These are phyloP conservation scores for Leccinum fibrillosum DNA, from an alignment of 768 basidiomycete genomes.

Conservation along the genomic window DNA sequence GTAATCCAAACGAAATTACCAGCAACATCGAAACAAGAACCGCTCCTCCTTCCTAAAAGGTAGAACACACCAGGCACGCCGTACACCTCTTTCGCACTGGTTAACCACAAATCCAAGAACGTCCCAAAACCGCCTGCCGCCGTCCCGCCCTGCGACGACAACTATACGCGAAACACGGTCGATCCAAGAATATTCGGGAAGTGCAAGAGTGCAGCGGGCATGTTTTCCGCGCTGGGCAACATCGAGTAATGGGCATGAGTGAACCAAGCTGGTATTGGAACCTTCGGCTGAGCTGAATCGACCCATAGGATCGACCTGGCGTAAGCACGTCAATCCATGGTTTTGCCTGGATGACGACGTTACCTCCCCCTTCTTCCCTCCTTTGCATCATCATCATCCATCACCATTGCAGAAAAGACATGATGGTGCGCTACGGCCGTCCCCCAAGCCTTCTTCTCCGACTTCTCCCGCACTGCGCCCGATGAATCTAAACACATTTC, in stretches of 20 bases:
- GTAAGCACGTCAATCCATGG: background rate
- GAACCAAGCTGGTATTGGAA: no score
- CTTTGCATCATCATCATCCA: no score
- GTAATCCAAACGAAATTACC: background rate
- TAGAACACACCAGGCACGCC: constrained; percentile 66
- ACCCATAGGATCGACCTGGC: background rate
- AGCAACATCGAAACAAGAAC: no score
- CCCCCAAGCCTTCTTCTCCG: background rate
- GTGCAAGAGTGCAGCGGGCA: constrained; percentile 48
- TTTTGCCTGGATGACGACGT: background rate
- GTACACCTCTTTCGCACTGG: constrained; percentile 69
- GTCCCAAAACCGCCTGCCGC: constrained; percentile 56
- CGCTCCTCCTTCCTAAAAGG: constrained; percentile 25
- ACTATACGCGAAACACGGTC: constrained; percentile 48
- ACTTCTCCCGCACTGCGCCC: background rate
- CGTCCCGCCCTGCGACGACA: constrained; percentile 44
- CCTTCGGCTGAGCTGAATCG: background rate
- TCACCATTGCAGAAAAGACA: background rate
- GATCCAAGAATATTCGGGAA: constrained; percentile 57
- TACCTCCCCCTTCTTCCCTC: background rate
- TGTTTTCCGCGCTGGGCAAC: background rate
- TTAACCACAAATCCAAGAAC: constrained; percentile 47
- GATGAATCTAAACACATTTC: background rate
- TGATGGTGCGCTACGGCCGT: background rate
- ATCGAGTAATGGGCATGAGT: background rate